Percentiles rank a stretch among this genome's conserved stretches.
These are phyloP conservation scores for Hibiscus syriacus DNA, from an alignment of 345 rosid genomes.

Conservation along the genomic window DNA sequence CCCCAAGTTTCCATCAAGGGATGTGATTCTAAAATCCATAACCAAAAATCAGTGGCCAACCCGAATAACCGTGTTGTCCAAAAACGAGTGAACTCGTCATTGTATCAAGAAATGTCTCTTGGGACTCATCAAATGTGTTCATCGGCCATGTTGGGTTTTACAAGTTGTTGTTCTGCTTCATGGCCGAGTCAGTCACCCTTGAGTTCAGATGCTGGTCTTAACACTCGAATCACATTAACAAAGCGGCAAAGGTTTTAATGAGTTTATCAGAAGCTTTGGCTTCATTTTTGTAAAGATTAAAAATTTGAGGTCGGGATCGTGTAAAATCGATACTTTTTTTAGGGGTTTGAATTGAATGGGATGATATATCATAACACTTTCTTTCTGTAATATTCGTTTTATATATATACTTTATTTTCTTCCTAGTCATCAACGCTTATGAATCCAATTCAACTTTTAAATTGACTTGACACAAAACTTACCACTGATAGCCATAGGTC, in stretches of 20 bases:
- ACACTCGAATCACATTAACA: background rate
- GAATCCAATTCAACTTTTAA: too few species aligned
- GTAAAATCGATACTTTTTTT: slow-evolving; percentile 26
- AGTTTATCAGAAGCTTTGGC: background rate
- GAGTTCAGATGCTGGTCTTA: background rate
- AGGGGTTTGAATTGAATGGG: slow-evolving; percentile 15
- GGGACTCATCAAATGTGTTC: slow-evolving; percentile 39
- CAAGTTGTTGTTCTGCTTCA: slow-evolving; percentile 22
- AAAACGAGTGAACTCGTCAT: slow-evolving; percentile 11
- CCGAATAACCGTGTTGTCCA: background rate
- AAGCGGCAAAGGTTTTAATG: slow-evolving; percentile 65
- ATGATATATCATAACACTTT: slow-evolving; percentile 6
- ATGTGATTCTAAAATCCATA: slow-evolving; percentile 5
- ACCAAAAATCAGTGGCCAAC: background rate
- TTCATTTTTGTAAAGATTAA: slow-evolving; percentile 14
- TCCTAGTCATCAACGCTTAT: too few species aligned
- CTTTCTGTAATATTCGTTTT: background rate
- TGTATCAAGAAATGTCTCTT: slow-evolving; percentile 19
- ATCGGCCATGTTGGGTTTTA: slow-evolving; percentile 41
- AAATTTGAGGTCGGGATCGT: slow-evolving; percentile 10
- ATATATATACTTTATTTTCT: background rate
- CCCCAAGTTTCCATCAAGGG: slow-evolving; percentile 42
- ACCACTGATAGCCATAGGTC: too few species aligned
- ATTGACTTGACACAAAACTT: too few species aligned
- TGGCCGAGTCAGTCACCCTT: too few species aligned